Evolutionary conservation across 805 yeast genomes (phyloP).

Genomic region (Metschnikowia hibisci): DNA sequence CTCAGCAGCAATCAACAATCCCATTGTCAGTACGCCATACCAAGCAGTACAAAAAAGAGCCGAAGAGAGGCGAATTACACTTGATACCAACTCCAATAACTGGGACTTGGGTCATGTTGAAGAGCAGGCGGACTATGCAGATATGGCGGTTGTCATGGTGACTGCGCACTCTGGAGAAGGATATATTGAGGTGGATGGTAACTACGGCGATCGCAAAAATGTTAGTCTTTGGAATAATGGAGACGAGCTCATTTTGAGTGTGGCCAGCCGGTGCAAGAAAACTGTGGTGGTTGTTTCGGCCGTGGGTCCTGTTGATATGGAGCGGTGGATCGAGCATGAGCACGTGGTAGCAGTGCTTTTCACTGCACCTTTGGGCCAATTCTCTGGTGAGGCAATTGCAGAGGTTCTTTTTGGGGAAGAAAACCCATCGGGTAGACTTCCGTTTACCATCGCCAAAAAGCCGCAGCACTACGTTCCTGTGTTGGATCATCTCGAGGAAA

Average conservation of each 20-base stretch:
- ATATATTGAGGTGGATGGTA: slow-evolving; percentile 52
- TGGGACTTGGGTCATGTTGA: slow-evolving; percentile 44
- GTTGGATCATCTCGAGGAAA: slow-evolving; percentile 30
- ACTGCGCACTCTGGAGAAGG: slow-evolving; percentile 59
- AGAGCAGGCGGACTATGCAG: slow-evolving; percentile 46
- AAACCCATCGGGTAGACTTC: slow-evolving; percentile 62
- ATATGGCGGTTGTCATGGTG: slow-evolving; percentile 52
- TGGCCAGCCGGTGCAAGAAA: slow-evolving; percentile 48
- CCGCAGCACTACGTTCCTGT: slow-evolving; percentile 45
- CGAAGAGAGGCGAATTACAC: slow-evolving; percentile 40
- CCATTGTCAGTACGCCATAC: slow-evolving; percentile 54
- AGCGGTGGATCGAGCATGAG: slow-evolving; percentile 52
- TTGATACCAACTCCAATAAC: slow-evolving; percentile 43
- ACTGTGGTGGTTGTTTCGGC: slow-evolving; percentile 58
- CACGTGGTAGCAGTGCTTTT: slow-evolving; percentile 56
- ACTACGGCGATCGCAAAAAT: slow-evolving; percentile 56
- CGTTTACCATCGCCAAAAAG: slow-evolving; percentile 59
- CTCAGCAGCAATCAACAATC: slow-evolving; percentile 54
- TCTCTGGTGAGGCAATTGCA: slow-evolving; percentile 53
- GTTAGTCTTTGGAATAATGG: slow-evolving; percentile 54
- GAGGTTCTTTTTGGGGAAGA: slow-evolving; percentile 57
- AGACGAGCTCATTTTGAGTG: slow-evolving; percentile 47
- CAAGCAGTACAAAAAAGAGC: slow-evolving; percentile 52
- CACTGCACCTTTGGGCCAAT: slow-evolving; percentile 56
- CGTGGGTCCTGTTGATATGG: slow-evolving; percentile 60